phyloP scores from a whole-genome alignment of 2,329 filamentous ascomycete genomes.

The Uncinocarpus reesii region DNA sequence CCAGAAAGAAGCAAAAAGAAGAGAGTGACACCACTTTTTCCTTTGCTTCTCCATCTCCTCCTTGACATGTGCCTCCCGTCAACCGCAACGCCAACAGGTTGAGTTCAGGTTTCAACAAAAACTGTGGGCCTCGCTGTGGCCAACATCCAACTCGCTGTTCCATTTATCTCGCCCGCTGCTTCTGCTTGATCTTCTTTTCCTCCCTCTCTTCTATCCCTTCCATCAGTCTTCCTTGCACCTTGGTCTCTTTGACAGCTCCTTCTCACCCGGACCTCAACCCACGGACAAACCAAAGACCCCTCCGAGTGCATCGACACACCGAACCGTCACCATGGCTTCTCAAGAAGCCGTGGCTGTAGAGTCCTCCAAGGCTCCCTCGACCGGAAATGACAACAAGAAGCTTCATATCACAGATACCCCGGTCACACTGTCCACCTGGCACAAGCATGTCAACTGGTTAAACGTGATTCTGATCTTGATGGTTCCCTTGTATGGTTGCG shows the following conservation, averaged over 20 bases:
- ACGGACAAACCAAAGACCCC: too few relatives aligned
- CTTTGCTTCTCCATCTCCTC: background rate
- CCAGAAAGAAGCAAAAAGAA: too few relatives aligned
- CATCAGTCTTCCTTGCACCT: too few relatives aligned
- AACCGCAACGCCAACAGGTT: background rate
- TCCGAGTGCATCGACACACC: background rate
- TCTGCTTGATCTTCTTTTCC: background rate
- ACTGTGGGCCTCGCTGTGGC: background rate
- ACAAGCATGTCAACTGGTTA: constrained; percentile 89
- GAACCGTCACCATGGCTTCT: constrained; percentile 6
- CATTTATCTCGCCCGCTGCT: background rate
- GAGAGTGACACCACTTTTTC: constrained; percentile 9
- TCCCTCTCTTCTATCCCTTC: background rate
- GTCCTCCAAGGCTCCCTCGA: constrained; percentile 1
- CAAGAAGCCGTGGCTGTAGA: constrained; percentile 3
- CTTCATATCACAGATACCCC: constrained; percentile 66
- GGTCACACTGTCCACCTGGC: constrained; percentile 73
- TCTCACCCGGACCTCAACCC: too few relatives aligned
- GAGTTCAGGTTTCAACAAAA: background rate
- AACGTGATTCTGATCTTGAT: constrained; percentile 73
- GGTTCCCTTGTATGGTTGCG: constrained; percentile 62
- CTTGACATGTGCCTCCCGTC: background rate
- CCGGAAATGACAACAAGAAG: constrained; percentile 2
- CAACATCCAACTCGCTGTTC: background rate
- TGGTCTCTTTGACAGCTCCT: too few relatives aligned